Evolutionary conservation across 139 green algal species (phyloP).

Genomic region (Closterium sp.): DNA sequence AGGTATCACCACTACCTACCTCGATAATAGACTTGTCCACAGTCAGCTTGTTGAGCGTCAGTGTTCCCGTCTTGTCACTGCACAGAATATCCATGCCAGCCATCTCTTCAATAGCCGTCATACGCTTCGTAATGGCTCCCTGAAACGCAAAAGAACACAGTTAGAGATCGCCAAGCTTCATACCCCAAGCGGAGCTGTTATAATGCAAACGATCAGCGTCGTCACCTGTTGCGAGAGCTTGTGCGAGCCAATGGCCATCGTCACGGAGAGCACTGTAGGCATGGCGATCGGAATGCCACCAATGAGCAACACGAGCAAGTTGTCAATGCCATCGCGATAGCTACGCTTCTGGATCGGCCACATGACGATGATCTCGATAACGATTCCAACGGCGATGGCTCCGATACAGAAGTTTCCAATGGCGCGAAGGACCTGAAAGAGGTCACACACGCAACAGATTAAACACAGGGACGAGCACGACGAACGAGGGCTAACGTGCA

Average conservation of each 20-base stretch:
- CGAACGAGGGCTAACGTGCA: too few relatives aligned
- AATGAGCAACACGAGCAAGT: constrained; percentile 88
- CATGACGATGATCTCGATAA: constrained; percentile 44
- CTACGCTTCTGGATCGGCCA: constrained; percentile 5
- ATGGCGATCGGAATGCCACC: constrained; percentile 92
- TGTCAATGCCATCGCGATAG: constrained; percentile 54
- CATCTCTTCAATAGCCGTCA: constrained; percentile 82
- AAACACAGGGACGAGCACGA: background rate
- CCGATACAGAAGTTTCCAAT: constrained; percentile 80
- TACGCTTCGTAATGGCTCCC: constrained; percentile 46
- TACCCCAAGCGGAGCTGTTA: background rate
- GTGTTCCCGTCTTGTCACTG: constrained; percentile 86
- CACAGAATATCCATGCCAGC: constrained; percentile 88
- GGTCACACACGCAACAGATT: background rate
- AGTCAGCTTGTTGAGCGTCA: constrained; percentile 92
- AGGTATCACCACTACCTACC: constrained; percentile 48
- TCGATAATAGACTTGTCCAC: constrained; percentile 64
- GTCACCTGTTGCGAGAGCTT: constrained; percentile 76
- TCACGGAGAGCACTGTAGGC: constrained; percentile 85
- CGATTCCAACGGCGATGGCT: constrained; percentile 64
- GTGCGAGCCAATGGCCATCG: constrained; percentile 80
- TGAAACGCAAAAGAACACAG: background rate
- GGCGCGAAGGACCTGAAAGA: constrained; percentile 75
- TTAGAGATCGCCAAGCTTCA: background rate
- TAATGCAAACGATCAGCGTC: background rate